Evolutionary conservation across 192 early-diverging fungal genomes (phyloP).

Genomic region (Backusella liffmaniae): DNA sequence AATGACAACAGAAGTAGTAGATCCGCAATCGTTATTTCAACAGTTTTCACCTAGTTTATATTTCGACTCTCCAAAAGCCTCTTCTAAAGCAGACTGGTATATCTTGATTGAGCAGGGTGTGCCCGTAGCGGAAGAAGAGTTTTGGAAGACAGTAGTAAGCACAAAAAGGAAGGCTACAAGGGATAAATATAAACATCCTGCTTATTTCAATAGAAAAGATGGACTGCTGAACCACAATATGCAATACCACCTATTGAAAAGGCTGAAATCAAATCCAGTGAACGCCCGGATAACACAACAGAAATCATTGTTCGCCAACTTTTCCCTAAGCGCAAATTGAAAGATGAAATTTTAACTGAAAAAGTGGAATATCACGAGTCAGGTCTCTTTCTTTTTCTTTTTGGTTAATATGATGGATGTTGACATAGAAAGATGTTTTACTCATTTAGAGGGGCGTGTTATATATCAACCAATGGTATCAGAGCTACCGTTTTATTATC

Average conservation of each 20-base stretch:
- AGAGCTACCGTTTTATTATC: slow-evolving; percentile 48
- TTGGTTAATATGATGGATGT: background rate
- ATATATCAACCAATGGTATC: slow-evolving; percentile 16
- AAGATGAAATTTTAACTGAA: slow-evolving; percentile 45
- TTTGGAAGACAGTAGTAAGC: slow-evolving; percentile 50
- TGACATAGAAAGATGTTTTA: background rate
- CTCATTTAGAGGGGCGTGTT: slow-evolving; percentile 17
- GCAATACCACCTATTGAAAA: slow-evolving; percentile 62
- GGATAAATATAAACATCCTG: background rate
- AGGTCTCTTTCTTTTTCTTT: background rate
- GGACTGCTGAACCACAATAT: slow-evolving; percentile 57
- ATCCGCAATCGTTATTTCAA: slow-evolving; percentile 21
- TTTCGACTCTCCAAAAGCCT: slow-evolving; percentile 9
- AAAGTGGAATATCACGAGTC: slow-evolving; percentile 36
- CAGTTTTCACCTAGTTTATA: slow-evolving; percentile 21
- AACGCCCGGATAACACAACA: slow-evolving; percentile 11
- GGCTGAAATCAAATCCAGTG: slow-evolving; percentile 39
- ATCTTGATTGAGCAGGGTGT: slow-evolving; percentile 41
- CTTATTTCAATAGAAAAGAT: slow-evolving; percentile 40
- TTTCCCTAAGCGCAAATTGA: slow-evolving; percentile 47
- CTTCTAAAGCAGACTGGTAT: slow-evolving; percentile 28
- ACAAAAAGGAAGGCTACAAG: too few relatives aligned
- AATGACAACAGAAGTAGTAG: background rate
- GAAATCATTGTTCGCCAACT: slow-evolving; percentile 36
- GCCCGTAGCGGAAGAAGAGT: slow-evolving; percentile 36